Conservation (phyloP, 257 asterid species). For the Solanum sejunctum region DNA sequence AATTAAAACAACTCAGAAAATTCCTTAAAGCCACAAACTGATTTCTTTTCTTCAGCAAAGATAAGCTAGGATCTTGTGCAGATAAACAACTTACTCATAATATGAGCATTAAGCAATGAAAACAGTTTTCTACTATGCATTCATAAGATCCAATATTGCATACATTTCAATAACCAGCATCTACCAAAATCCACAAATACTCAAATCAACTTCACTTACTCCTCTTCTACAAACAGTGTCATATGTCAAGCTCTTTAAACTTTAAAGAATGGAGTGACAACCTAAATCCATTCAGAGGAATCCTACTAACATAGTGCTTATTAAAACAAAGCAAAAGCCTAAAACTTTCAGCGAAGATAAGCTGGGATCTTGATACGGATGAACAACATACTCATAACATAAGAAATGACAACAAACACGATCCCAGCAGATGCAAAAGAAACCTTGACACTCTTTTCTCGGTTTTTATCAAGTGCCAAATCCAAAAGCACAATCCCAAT, state of each 20-base stretch:
- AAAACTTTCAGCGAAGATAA: constrained; percentile 49
- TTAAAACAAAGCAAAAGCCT: not conserved
- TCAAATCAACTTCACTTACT: not conserved
- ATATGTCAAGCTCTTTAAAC: not conserved
- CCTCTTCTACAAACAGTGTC: not conserved
- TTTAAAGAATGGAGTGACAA: not conserved
- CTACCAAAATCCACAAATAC: not conserved
- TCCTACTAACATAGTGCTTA: not conserved
- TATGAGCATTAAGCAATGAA: not conserved
- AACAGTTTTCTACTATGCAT: not conserved
- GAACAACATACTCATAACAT: constrained; percentile 89
- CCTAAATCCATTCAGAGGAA: not conserved
- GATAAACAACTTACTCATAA: not conserved
- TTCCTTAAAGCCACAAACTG: not conserved
- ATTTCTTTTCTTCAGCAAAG: not conserved
- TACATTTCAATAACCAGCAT: not conserved
- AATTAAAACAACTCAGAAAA: not conserved
- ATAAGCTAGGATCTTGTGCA: not conserved
- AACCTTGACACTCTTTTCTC: constrained; percentile 76
- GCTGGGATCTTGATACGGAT: constrained; percentile 88
- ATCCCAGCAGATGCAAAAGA: constrained; percentile 71
- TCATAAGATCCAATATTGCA: not conserved
- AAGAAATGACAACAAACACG: constrained; percentile 57
- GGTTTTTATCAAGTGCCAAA: constrained; percentile 66
- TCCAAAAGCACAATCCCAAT: constrained; percentile 78